A percentile compares a stretch with the other conserved stretches of the same genome.
Evolutionary conservation across 805 yeast species (phyloP).

Genomic region (Suhomyces sp.): DNA sequence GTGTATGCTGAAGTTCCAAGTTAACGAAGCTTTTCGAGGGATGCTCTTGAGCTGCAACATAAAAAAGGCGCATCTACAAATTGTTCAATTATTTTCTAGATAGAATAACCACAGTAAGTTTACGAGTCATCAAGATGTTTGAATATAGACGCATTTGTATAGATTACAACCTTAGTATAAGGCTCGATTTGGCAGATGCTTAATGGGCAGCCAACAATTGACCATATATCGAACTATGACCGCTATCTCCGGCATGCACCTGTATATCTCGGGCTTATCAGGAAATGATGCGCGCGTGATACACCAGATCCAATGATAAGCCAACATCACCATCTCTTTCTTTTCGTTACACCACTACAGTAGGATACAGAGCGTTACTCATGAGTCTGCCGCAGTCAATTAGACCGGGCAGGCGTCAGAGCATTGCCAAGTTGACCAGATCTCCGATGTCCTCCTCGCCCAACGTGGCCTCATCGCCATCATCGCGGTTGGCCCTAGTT

Average conservation of each 20-base stretch:
- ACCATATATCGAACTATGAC: not conserved
- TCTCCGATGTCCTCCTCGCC: constrained; percentile 30
- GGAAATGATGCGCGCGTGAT: not conserved
- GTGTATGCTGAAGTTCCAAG: too few species aligned
- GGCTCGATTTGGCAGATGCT: too few species aligned
- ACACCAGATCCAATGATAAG: not conserved
- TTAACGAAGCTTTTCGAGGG: too few species aligned
- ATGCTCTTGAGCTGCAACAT: too few species aligned
- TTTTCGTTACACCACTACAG: not conserved
- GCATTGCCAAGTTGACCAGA: constrained; percentile 32
- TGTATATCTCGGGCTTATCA: not conserved
- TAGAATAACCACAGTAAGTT: too few species aligned
- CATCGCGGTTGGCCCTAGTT: constrained; percentile 17
- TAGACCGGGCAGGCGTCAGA: constrained; percentile 18
- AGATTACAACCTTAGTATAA: too few species aligned
- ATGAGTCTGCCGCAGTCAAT: constrained; percentile 17
- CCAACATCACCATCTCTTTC: not conserved
- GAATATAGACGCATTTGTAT: too few species aligned
- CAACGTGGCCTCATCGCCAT: constrained; percentile 12
- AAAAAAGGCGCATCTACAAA: too few species aligned
- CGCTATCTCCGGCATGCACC: not conserved
- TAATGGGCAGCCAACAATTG: too few species aligned
- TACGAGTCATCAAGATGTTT: too few species aligned
- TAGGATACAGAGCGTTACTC: not conserved
- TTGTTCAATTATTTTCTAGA: too few species aligned